phyloP scores from a whole-genome alignment of 2,329 filamentous ascomycete species.

The Microcyclosporella mali region DNA sequence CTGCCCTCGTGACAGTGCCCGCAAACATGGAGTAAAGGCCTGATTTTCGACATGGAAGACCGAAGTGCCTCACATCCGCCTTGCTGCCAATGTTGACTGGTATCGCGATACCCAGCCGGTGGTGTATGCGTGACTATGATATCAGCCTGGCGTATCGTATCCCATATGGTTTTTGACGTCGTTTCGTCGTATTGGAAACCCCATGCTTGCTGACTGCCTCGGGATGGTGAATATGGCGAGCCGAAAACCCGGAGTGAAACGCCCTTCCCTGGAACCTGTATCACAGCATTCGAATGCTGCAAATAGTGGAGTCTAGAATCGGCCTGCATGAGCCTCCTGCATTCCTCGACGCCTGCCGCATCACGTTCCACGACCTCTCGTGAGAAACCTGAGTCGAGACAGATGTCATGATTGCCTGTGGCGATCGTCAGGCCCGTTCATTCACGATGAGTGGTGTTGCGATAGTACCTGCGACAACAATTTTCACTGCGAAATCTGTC shows the following conservation, averaged over 20 bases:
- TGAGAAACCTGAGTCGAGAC: constrained; percentile 48
- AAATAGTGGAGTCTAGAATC: constrained; percentile 58
- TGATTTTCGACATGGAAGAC: constrained; percentile 52
- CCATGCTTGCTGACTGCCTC: constrained; percentile 45
- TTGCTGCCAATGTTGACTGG: constrained; percentile 32
- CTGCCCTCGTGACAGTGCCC: constrained; percentile 67
- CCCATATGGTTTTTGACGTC: constrained; percentile 49
- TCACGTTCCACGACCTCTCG: neutral
- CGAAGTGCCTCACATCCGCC: constrained; percentile 58
- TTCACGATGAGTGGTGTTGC: too few species aligned
- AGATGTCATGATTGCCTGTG: constrained; percentile 68
- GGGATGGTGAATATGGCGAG: constrained; percentile 56
- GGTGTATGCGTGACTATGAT: constrained; percentile 68
- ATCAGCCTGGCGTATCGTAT: constrained; percentile 56
- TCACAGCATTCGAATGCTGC: constrained; percentile 49
- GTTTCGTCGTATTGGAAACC: constrained; percentile 58
- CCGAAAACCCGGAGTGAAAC: constrained; percentile 64
- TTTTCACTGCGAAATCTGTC: constrained; percentile 62
- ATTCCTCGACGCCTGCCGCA: constrained; percentile 46
- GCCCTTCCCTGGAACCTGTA: constrained; percentile 53
- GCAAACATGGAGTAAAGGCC: constrained; percentile 61
- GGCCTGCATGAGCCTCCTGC: constrained; percentile 47
- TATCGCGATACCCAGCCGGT: constrained; percentile 54
- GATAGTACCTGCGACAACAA: constrained; percentile 50
- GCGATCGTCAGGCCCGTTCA: too few species aligned